Percentiles rank a stretch among this genome's conserved stretches.
Conservation (phyloP, 2,329 filamentous ascomycete genomes). For the Aspergillus uvarum region DNA sequence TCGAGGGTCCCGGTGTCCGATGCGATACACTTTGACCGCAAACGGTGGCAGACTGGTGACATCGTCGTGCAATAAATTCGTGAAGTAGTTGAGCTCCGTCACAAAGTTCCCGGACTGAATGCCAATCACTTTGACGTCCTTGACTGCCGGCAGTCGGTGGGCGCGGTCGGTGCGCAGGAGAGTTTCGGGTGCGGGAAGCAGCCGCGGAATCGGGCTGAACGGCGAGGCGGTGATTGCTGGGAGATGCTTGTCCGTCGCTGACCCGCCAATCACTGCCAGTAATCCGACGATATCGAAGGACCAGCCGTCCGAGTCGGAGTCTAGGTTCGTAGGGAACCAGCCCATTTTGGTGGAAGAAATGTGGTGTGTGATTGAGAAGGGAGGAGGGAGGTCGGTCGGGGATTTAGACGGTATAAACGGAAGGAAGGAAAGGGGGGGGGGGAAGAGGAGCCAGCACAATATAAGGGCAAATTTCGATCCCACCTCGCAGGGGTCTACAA, state of each 20-base stretch:
- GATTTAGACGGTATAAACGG: too few relatives aligned
- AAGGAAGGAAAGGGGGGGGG: too few relatives aligned
- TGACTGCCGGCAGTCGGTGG: slow-evolving; percentile 55
- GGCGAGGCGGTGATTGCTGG: slow-evolving; percentile 60
- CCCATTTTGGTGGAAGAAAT: neutral
- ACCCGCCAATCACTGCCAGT: slow-evolving; percentile 62
- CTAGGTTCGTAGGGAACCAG: slow-evolving; percentile 6
- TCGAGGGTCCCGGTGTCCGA: too few relatives aligned
- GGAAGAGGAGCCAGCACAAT: too few relatives aligned
- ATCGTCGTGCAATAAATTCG: slow-evolving; percentile 57
- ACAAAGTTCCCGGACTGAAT: slow-evolving; percentile 57
- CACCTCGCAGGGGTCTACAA: too few relatives aligned
- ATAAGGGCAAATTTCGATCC: too few relatives aligned
- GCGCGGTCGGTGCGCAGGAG: slow-evolving; percentile 58
- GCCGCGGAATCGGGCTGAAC: slow-evolving; percentile 57
- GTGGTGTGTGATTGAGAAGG: too few relatives aligned
- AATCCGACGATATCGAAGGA: slow-evolving; percentile 62
- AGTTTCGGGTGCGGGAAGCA: slow-evolving; percentile 62
- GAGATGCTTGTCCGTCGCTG: slow-evolving; percentile 57
- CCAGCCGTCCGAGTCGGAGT: slow-evolving; percentile 37
- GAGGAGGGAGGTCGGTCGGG: too few relatives aligned
- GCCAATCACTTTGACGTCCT: slow-evolving; percentile 54
- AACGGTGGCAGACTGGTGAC: neutral
- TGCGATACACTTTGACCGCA: too few relatives aligned
- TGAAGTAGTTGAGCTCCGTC: slow-evolving; percentile 60